Base-by-base conservation (phyloP, 2,329 filamentous ascomycete species). In the Corynespora cassiicola region DNA sequence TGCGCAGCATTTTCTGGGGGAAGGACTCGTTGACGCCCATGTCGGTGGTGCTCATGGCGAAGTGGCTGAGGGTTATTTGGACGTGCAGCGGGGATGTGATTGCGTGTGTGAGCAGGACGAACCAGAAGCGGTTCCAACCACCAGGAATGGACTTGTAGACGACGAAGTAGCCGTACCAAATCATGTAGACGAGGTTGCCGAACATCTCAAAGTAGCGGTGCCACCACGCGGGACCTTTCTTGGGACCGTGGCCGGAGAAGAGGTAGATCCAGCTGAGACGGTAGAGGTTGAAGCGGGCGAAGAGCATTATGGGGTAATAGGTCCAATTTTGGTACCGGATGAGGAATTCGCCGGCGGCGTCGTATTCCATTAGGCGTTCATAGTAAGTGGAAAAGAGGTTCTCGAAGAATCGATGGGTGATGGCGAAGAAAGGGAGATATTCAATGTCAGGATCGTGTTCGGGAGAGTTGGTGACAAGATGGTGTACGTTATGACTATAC, bases 391-490 rank as follows among this genome's bases (percentile, higher is more conserved):
- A 86, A 39, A 66, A 71, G n/a, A 88, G 63, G 6, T 76, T 81
- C 31, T 76, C 74, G 69, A 88, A 82, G 65, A 87, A 87, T 3
- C 76, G 75, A 25, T 84, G 82, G 14, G 78, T 81, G 20, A 84
- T 80, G 32, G 85, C 84, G 56, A 88, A 86, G 33, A 88, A 76
- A 0, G 85, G 85, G 34, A 87, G 74, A 63, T 88, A 84, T 50
- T 87, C 81, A 55, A 96, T 97, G 65, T 97, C 92, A 0, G 94
- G 92, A 64, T 97, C 92, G 64, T 97, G 92, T 68, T 96, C 94
- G 10, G 91, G 88, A 27, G 87, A 87, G 67, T 97, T 97, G 12
- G 94, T 97, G 35, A 97, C 87, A 54, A 97, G 90, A 62, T 97
- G 92, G 65, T 97, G 92, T 7, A 96, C 90, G 61, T 97, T 97